phyloP scores from a whole-genome alignment of 2,329 filamentous ascomycete genomes.

The Fusarium pininemorale region DNA sequence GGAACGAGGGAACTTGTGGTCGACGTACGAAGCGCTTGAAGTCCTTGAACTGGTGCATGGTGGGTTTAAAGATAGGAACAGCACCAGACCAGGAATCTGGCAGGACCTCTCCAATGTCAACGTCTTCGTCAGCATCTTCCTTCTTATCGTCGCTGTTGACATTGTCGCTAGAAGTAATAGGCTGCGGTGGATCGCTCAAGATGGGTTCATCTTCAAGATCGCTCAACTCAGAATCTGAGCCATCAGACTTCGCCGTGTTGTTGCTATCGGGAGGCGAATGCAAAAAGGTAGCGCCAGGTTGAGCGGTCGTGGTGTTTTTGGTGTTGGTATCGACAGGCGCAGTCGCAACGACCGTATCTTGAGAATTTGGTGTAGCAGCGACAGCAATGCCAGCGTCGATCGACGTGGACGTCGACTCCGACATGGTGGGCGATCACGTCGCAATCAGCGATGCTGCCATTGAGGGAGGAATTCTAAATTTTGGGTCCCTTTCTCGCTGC shows the following conservation, averaged over 20 bases:
- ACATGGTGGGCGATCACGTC: constrained; percentile 57
- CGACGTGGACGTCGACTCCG: constrained; percentile 49
- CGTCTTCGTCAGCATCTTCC: constrained; percentile 63
- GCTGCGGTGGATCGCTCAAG: constrained; percentile 46
- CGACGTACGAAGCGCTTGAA: constrained; percentile 85
- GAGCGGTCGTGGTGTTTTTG: constrained; percentile 48
- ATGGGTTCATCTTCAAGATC: constrained; percentile 68
- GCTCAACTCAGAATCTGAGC: constrained; percentile 72
- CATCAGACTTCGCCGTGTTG: constrained; percentile 66
- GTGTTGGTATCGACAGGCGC: constrained; percentile 40
- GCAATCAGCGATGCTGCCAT: constrained; percentile 50
- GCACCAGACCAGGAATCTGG: constrained; percentile 92
- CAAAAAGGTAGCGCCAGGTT: constrained; percentile 56
- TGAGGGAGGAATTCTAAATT: constrained; percentile 36
- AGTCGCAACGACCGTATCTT: constrained; percentile 42
- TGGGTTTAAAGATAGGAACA: constrained; percentile 94
- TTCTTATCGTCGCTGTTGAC: constrained; percentile 49
- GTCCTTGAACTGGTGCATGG: constrained; percentile 92
- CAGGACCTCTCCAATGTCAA: constrained; percentile 80
- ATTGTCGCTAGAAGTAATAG: constrained; percentile 37
- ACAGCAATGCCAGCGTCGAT: constrained; percentile 64
- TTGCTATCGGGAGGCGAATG: constrained; percentile 73
- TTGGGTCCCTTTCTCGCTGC: constrained; percentile 24
- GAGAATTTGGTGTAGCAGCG: constrained; percentile 52
- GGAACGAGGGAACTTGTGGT: neutral